Conservation (phyloP, 2,329 filamentous ascomycete species). For the Colletotrichum tanaceti region DNA sequence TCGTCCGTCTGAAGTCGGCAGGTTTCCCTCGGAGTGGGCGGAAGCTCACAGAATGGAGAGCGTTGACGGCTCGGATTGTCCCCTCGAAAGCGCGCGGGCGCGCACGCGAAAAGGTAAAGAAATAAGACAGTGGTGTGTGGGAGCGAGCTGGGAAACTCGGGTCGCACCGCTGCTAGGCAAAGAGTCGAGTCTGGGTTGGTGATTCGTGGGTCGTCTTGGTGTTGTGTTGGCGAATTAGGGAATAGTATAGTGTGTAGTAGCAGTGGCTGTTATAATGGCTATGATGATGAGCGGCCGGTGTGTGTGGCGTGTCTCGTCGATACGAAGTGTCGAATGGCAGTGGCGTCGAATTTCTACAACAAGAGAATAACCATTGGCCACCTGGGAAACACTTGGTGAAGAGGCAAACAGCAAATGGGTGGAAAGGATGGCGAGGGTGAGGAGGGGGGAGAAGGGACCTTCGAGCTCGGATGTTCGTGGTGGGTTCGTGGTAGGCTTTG, state of each 20-base stretch:
- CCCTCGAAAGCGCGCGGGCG: constrained; percentile 12
- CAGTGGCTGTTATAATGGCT: no score
- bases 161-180: constrained; percentile 14
- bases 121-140: neutral
- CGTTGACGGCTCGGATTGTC: constrained; percentile 21
- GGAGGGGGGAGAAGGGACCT: neutral
- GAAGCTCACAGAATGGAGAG: constrained; percentile 11
- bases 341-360: neutral
- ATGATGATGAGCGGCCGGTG: constrained; percentile 7
- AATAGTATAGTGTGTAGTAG: constrained; percentile 1
- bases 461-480: constrained; percentile 10
- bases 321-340: constrained; percentile 23
- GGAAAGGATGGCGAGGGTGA: neutral
- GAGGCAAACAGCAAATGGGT: neutral
- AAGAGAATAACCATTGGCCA: constrained; percentile 6
- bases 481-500: constrained; percentile 20
- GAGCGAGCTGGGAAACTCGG: constrained; percentile 17
- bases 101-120: constrained; percentile 10
- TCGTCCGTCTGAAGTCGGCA: constrained; percentile 10
- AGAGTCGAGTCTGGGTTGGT: constrained; percentile 18
- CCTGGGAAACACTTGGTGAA: neutral
- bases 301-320: neutral
- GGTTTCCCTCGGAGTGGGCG: neutral
- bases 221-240: constrained; percentile 28
- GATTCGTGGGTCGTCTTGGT: constrained; percentile 22